phyloP scores from a whole-genome alignment of 148 eudicot species.

The Rhododendron simsii region DNA sequence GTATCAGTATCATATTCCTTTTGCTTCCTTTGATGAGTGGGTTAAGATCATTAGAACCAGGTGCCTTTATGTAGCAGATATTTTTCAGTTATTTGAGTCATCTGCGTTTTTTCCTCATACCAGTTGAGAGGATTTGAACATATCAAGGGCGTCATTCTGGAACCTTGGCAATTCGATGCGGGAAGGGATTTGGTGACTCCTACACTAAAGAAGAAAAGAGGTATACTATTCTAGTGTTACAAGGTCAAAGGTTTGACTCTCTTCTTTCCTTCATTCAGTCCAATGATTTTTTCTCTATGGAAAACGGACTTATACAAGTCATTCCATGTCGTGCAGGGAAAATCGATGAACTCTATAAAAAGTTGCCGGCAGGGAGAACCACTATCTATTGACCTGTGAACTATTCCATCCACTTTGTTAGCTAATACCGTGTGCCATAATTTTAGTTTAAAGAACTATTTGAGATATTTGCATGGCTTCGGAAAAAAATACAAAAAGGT shows the following conservation, averaged over 20 bases:
- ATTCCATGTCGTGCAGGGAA: slow-evolving; percentile 33
- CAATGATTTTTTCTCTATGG: neutral
- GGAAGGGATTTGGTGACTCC: slow-evolving; percentile 70
- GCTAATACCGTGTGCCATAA: no score
- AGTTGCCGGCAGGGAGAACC: slow-evolving; percentile 26
- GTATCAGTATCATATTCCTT: neutral
- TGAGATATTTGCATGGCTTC: neutral
- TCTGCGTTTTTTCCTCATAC: neutral
- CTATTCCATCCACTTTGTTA: neutral
- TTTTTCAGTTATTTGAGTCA: neutral
- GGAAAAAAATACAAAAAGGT: neutral
- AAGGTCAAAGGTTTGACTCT: slow-evolving; percentile 37
- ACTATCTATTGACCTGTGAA: neutral
- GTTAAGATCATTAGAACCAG: neutral
- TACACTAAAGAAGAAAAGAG: slow-evolving; percentile 81
- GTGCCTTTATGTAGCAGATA: neutral
- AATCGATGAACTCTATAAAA: slow-evolving; percentile 59
- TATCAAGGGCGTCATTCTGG: slow-evolving; percentile 72
- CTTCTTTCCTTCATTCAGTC: neutral
- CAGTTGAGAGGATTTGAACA: slow-evolving; percentile 86
- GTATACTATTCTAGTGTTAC: slow-evolving; percentile 55
- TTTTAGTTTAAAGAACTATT: neutral
- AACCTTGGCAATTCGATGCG: slow-evolving; percentile 56
- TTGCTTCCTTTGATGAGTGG: neutral
- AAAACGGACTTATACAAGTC: neutral